Base-by-base conservation (phyloP, 2,329 filamentous ascomycete genomes). In the Beauveria scarabaeidicola region DNA sequence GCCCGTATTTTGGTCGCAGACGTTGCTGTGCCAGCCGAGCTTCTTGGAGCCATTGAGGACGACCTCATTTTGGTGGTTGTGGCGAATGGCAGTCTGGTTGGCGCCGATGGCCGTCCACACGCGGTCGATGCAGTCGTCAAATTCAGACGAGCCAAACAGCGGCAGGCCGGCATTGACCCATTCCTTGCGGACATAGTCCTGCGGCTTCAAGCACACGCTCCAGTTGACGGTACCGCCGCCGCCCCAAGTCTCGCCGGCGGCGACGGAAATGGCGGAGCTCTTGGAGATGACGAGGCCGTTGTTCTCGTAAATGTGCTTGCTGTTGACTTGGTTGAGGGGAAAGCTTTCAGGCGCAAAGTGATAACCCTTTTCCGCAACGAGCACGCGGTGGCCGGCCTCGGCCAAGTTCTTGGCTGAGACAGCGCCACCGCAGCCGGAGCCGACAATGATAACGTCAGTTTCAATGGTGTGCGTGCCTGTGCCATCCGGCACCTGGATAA, bases 171-270 rank as follows among this genome's bases (percentile, higher is more conserved):
- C 67, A 54, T 82, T 77, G 0, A 89, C 86, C 92, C 93, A 97
- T 73, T 96, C 90, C 64, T 84, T 78, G 3, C 91, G 83, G 1
- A 96, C 89, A 64, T 80, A 89, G 27, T 82, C 84, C 68, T 93
- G 90, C 0, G 90, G 88, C 65, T 80, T 77, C 55, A 86, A 74
- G 54, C 76, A 76, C 9, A 83, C 82, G 67, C 80, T 88, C 91
- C 91, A 97, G 72, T 97, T 97, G 66, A 96, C 74, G 0, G 90
- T 91, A 6, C 91, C 91, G 59, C 92, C 92, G 46, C 92, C 92
- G 32, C 92, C 92, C 84, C 88, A 96, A 36, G 83, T 83, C 59
- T 84, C 82, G 1, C 89, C 92, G 0, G 88, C 83, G 3, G 89
- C 70, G 13, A 93, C 72, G 17, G 75, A 81, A 36, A 87, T 76